Percentiles rank a stretch among this genome's conserved stretches.
Evolutionary conservation across 169 alveolate species (phyloP).

Genomic region (Eimeria maxima): DNA sequence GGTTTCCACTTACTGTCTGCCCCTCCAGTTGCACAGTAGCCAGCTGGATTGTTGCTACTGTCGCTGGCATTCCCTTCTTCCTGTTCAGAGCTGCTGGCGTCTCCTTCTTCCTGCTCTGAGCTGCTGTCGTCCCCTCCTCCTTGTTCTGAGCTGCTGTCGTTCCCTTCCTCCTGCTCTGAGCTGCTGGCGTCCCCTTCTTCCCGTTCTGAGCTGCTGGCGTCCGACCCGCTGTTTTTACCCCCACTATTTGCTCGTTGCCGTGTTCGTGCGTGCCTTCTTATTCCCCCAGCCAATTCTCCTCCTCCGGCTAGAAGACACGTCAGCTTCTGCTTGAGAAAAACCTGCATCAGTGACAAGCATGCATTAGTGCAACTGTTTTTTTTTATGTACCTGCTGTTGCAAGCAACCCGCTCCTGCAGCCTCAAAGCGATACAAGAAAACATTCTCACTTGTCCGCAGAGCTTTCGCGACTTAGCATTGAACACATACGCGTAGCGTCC

Average conservation of each 20-base stretch:
- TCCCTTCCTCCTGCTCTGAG: no score
- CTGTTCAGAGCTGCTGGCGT: no score
- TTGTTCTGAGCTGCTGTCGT: no score
- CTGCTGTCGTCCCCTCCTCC: no score
- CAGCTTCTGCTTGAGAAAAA: constrained; percentile 77
- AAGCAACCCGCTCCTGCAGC: background rate
- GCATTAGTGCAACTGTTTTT: background rate
- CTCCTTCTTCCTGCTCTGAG: no score
- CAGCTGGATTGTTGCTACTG: background rate
- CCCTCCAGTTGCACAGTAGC: background rate
- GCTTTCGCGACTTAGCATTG: constrained; percentile 67
- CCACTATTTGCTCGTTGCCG: background rate
- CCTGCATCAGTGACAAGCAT: constrained; percentile 53
- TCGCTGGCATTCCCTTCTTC: no score
- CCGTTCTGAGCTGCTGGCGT: background rate
- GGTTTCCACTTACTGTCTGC: background rate
- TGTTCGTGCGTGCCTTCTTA: background rate
- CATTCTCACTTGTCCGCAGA: constrained; percentile 34
- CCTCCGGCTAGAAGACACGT: constrained; percentile 52
- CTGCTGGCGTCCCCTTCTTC: background rate
- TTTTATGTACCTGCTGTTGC: background rate
- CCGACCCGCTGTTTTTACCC: background rate
- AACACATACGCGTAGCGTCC: constrained; percentile 76
- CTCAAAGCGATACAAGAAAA: background rate
- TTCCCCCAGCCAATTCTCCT: constrained; percentile 46